A percentile compares a stretch with the other conserved stretches of the same genome.
Conservation (phyloP, 306 rosid species). For the Quercus agrifolia region DNA sequence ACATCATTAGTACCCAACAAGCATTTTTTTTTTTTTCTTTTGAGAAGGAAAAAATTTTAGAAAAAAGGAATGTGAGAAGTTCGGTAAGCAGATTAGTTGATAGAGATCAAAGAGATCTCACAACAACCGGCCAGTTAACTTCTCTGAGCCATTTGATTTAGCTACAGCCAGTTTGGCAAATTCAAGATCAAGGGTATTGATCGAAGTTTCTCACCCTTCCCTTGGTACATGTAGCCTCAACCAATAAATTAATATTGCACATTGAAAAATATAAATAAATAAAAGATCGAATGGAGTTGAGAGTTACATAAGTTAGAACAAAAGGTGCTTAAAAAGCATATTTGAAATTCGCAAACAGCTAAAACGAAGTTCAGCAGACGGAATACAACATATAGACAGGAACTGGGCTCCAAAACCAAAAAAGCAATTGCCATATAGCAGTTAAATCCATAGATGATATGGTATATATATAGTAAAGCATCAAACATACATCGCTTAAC, state of each 20-base stretch:
- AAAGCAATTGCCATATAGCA: background rate
- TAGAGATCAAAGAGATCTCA: no score
- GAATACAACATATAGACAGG: background rate
- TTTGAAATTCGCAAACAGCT: background rate
- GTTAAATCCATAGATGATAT: background rate
- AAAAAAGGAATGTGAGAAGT: slow-evolving; percentile 51
- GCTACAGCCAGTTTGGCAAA: slow-evolving; percentile 94
- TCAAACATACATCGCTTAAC: background rate
- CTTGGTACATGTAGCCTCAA: slow-evolving; percentile 79
- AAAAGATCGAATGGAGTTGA: no score
- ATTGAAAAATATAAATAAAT: no score
- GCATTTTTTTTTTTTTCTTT: no score
- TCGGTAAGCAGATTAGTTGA: slow-evolving; percentile 86
- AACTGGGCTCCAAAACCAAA: background rate
- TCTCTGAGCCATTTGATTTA: slow-evolving; percentile 30
- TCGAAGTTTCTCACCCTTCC: slow-evolving; percentile 35
- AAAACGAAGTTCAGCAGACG: background rate
- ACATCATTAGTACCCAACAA: no score
- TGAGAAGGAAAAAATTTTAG: background rate
- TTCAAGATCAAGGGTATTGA: slow-evolving; percentile 63
- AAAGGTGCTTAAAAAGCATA: background rate
- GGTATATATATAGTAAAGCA: background rate
- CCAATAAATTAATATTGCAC: background rate
- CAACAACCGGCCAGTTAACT: slow-evolving; percentile 49
- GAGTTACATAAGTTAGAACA: background rate